Conservation (phyloP, 176 grass and related monocot species). For the Thinopyrum elongatum region DNA sequence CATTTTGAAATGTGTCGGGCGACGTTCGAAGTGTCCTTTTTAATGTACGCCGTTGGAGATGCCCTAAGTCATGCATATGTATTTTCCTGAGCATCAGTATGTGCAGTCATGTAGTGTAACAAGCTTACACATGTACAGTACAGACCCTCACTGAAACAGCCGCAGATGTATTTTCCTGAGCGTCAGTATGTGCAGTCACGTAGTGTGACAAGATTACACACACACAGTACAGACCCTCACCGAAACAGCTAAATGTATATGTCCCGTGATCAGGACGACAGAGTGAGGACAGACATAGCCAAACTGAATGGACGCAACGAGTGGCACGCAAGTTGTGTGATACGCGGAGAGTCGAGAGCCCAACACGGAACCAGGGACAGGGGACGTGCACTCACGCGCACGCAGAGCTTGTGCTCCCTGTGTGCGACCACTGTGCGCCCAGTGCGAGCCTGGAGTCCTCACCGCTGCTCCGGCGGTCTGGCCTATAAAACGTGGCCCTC, state of each 20-base stretch:
- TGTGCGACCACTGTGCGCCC: background rate
- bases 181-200: too few species aligned
- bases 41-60: too few species aligned
- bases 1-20: too few species aligned
- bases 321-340: background rate
- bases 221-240: background rate
- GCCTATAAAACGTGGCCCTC: background rate
- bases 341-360: background rate
- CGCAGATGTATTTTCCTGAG: too few species aligned
- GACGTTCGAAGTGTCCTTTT: too few species aligned
- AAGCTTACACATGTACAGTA: too few species aligned
- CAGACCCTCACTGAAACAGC: background rate
- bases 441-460: background rate
- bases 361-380: slow-evolving; percentile 1
- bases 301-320: background rate
- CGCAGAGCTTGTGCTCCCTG: background rate
- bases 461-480: background rate
- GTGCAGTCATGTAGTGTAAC: too few species aligned
- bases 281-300: background rate
- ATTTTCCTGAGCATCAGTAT: too few species aligned
- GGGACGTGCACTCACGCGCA: background rate
- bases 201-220: background rate
- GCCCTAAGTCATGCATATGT: too few species aligned
- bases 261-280: background rate
- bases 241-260: background rate